Evolutionary conservation across 2,329 filamentous ascomycete genomes (phyloP), one percentile per base, ranked within the genome.

Genomic region (Colletotrichum brevisporum): DNA sequence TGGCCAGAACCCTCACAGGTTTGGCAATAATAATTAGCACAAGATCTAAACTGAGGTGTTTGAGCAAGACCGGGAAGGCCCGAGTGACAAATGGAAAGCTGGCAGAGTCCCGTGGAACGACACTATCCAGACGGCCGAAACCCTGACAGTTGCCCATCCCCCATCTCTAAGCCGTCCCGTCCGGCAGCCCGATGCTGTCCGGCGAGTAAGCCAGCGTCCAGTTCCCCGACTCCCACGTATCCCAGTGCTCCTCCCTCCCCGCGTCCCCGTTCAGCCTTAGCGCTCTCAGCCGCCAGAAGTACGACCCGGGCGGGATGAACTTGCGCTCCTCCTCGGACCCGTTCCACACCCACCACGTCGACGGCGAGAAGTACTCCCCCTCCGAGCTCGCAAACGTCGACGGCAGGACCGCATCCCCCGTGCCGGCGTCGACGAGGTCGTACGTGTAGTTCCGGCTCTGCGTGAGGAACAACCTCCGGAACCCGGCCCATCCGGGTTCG

Each of bases 271-370:
- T 50, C 24, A 50, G 26, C 6, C 26, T 12, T 16, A 59, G 26
- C 9, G 43, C 41, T n/a, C 15, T 24, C 12, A 50, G 43, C 1
- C 43, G 56, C 56, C 56, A 59, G 21, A 50, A 50, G 24, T 48
- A 59, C 12, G 5, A 13, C 10, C 43, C 56, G 0, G 56, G 24
- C 2, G 56, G 56, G 4, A 59, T 24, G 26, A 31, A 59, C 41
- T 59, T 48, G 12, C 56, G 16, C n/a, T 24, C 56, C 43, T 59
- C 56, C 56, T 59, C 43, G 16, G 56, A 47, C 0, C 56, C 56
- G 56, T 48, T 27, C 56, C 56, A 59, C 12, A 50, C 56, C 56
- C 56, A 59, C 56, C 41, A 50, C 13, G 56, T 15, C 24, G 41
- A 59, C 1, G 41, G 56, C 18, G 56, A 26, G 21, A 24, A 12